Evolutionary conservation across 2,329 filamentous ascomycete genomes (phyloP).

Genomic region (Pseudodiploospora longispora): DNA sequence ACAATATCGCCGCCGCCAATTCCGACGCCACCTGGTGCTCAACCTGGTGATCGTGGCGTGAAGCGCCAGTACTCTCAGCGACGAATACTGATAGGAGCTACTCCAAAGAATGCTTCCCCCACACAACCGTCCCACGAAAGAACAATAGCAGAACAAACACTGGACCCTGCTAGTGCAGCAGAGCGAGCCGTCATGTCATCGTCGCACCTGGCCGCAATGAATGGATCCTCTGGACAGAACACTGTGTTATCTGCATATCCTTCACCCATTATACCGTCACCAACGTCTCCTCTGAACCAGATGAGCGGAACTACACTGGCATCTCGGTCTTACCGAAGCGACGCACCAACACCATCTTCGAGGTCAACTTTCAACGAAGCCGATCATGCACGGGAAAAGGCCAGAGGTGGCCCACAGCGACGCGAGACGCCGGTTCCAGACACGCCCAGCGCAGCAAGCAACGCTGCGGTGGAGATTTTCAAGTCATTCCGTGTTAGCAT

Average conservation of each 20-base stretch:
- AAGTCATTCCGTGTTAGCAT: conserved; percentile 97
- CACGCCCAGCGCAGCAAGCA: conserved; percentile 43
- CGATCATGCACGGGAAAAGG: conserved; percentile 32
- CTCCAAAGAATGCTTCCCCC: conserved; percentile 69
- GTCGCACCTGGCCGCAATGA: conserved; percentile 63
- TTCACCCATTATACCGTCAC: conserved; percentile 61
- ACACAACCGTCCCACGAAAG: conserved; percentile 64
- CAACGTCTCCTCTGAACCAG: conserved; percentile 56
- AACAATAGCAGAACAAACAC: conserved; percentile 51
- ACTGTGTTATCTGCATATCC: conserved; percentile 49
- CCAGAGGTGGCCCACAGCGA: conserved; percentile 38
- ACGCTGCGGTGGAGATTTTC: conserved; percentile 82
- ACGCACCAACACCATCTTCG: conserved; percentile 44
- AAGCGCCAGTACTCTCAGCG: conserved; percentile 70
- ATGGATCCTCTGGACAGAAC: conserved; percentile 39
- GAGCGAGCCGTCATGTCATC: conserved; percentile 59
- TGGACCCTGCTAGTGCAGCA: conserved; percentile 63
- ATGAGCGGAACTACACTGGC: conserved; percentile 49
- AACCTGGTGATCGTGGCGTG: conserved; percentile 44
- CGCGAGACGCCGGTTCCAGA: conserved; percentile 56
- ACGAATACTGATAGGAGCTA: conserved; percentile 61
- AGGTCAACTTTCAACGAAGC: conserved; percentile 48
- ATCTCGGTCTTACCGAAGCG: conserved; percentile 52
- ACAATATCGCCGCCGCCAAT: conserved; percentile 43
- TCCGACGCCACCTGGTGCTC: conserved; percentile 44